Conservation (phyloP, 2,329 filamentous ascomycete species). For the Neocucurbitaria cava region DNA sequence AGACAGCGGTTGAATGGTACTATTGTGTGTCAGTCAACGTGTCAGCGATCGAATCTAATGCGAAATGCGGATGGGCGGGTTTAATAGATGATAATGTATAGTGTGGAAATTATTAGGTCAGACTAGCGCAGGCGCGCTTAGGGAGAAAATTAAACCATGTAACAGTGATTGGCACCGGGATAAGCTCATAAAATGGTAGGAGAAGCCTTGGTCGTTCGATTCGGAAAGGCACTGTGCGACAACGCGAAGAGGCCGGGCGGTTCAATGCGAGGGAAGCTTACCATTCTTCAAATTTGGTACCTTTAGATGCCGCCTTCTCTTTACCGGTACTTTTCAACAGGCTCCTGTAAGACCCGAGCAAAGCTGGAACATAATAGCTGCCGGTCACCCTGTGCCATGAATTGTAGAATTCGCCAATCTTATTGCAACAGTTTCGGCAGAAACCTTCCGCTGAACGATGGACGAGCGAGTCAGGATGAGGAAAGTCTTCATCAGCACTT, state of each 20-base stretch:
- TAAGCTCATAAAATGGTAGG: conserved; percentile 39
- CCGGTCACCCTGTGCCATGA: conserved; percentile 44
- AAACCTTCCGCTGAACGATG: conserved; percentile 35
- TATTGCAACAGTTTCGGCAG: conserved; percentile 37
- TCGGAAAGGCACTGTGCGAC: conserved; percentile 39
- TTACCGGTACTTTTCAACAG: conserved; percentile 33
- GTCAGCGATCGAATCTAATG: conserved; percentile 16
- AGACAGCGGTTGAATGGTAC: conserved; percentile 43
- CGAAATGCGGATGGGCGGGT: conserved; percentile 33
- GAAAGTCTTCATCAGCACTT: conserved; percentile 19
- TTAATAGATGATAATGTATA: conserved; percentile 51
- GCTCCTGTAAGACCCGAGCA: conserved; percentile 43
- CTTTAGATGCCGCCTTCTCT: conserved; percentile 35
- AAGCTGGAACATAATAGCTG: conserved; percentile 44
- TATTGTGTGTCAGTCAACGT: conserved; percentile 31
- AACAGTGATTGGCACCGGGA: conserved; percentile 42
- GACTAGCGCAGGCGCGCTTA: conserved; percentile 45
- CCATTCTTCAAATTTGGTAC: conserved; percentile 47
- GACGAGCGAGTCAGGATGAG: conserved; percentile 12
- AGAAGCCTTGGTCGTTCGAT: conserved; percentile 35
- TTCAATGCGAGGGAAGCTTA: conserved; percentile 39
- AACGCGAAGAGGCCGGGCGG: conserved; percentile 17
- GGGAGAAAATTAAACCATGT: conserved; percentile 38
- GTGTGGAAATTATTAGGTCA: conserved; percentile 44
- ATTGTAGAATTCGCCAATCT: conserved; percentile 48